These are phyloP conservation scores for Pseudohalonectria lignicola DNA, from an alignment of 2,329 filamentous ascomycete species.

Conservation along the genomic window DNA sequence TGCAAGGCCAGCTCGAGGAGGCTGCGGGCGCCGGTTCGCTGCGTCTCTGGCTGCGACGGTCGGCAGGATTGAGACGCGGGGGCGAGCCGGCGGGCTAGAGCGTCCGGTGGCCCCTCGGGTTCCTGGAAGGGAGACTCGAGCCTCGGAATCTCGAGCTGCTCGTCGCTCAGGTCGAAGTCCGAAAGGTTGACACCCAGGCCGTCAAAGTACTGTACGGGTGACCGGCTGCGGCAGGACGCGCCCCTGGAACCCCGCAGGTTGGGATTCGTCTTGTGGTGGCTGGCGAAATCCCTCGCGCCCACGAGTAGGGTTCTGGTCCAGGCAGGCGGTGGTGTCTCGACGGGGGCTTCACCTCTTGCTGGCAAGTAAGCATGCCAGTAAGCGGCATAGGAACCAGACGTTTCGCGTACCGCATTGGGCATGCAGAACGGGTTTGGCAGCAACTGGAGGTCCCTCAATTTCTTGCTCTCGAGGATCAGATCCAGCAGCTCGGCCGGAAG, in stretches of 20 bases:
- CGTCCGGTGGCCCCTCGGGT: not conserved
- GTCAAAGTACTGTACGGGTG: slow-evolving; percentile 19
- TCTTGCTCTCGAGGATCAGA: slow-evolving; percentile 33
- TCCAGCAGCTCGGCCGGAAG: slow-evolving; percentile 54
- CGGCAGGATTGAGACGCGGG: slow-evolving; percentile 4
- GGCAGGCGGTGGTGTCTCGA: not conserved
- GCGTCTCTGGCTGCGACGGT: not conserved
- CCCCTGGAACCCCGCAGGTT: no score
- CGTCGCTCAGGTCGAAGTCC: not conserved
- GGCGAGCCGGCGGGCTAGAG: slow-evolving; percentile 6
- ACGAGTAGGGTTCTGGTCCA: no score
- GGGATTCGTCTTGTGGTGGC: no score
- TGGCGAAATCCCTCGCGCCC: no score
- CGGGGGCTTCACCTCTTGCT: no score
- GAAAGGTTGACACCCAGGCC: slow-evolving; percentile 9
- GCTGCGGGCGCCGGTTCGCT: slow-evolving; percentile 18
- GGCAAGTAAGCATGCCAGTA: no score
- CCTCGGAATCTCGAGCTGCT: slow-evolving; percentile 13
- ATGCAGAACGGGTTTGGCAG: slow-evolving; percentile 55
- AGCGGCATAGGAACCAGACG: no score
- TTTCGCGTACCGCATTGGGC: no score
- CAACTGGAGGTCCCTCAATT: slow-evolving; percentile 40
- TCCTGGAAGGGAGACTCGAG: not conserved
- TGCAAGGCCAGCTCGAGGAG: slow-evolving; percentile 39
- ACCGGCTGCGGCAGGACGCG: slow-evolving; percentile 12